Evolutionary conservation across 2,329 filamentous ascomycete species (phyloP).

Genomic region (Fusarium sp.): DNA sequence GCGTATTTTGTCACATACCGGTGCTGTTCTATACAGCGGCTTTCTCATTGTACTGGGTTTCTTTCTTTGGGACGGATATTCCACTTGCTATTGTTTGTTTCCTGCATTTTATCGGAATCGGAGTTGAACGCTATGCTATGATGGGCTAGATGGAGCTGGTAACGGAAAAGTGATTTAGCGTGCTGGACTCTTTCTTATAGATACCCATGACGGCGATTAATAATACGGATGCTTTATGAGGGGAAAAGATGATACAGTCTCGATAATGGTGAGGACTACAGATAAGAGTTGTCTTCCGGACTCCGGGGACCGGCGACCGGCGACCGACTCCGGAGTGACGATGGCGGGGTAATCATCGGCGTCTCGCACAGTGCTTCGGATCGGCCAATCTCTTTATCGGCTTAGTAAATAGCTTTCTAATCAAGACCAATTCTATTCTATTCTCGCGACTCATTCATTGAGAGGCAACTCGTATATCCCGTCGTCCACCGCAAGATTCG

Average conservation of each 20-base stretch:
- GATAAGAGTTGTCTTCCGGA: no score
- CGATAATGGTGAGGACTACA: no score
- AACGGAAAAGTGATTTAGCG: constrained; percentile 7
- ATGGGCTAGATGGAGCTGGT: background rate
- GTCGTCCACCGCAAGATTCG: background rate
- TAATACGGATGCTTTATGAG: background rate
- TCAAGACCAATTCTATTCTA: constrained; percentile 25
- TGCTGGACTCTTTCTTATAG: background rate
- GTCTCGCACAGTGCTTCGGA: constrained; percentile 21
- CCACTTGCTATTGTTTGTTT: background rate
- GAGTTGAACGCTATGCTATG: background rate
- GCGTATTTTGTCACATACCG: no score
- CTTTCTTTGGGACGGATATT: background rate
- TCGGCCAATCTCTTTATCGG: constrained; percentile 37
- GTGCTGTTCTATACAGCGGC: no score
- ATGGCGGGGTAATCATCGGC: constrained; percentile 34
- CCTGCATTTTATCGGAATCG: background rate
- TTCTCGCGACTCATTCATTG: background rate
- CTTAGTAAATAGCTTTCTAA: constrained; percentile 48
- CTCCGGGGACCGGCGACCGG: no score
- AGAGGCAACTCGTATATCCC: background rate
- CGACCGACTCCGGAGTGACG: constrained; percentile 19
- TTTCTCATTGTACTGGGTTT: background rate
- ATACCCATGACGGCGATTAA: constrained; percentile 2
- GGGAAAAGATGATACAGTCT: no score